Evolutionary conservation across 331 rosid species (phyloP), one percentile per base, ranked within the genome.

Genomic region (Spiraea crenata): DNA sequence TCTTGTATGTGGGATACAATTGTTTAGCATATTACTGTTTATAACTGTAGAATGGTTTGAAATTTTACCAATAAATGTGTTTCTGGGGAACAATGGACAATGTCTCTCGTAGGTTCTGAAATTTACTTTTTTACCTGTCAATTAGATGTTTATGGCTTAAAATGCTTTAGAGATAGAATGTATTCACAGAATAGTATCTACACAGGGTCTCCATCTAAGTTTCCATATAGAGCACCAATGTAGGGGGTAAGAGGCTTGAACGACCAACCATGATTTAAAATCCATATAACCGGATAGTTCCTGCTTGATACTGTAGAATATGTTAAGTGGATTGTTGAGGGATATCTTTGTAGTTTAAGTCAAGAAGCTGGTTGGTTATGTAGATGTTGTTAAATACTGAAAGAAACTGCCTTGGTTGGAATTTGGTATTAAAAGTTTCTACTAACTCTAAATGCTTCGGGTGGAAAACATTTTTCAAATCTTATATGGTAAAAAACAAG

Each of bases 281-380:
- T 65, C 58, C 47, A 2, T 15, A 42, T 15, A 69, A 13, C 39
- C 44, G 25, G 63, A 20, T 56, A 42, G 34, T 54, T 37, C 51
- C 17, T 67, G 65, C 44, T 61, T 44, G 25, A 57, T 58, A 65
- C 76, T 57, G 74, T 57, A 40, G 72, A 74, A 46, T 3, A 44
- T 46, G 2, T 63, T 42, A 51, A 70, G 56, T 48, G 12, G 55
- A 10, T 58, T 68, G 15, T 17, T 16, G 31, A 40, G 54, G 55
- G 57, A 46, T 52, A 44, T 25, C 15, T 25, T 6, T 61, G 65
- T 40, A 16, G 45, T 63, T 51, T 34, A 46, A 34, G 25, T 50
- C 13, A 54, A 65, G 67, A 42, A 64, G 71, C 52, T 72, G 76
- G 59, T 35, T 67, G 17, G 31, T 71, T 14, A 25, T 64, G 5